Conservation (phyloP, 805 yeast genomes). For the Diddensiella transvaalensis region DNA sequence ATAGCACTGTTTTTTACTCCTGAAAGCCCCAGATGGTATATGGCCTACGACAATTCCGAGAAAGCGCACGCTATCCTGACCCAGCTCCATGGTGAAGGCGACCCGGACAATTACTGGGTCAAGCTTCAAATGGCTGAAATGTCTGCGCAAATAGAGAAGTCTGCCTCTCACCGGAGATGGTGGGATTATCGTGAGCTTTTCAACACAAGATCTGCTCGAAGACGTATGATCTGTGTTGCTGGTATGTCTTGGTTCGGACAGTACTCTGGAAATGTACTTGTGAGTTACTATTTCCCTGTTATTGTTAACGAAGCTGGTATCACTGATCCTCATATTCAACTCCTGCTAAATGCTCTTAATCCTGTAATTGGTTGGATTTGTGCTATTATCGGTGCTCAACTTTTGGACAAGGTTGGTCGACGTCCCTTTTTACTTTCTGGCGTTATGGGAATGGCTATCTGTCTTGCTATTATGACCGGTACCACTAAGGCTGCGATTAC, state of each 20-base stretch:
- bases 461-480: slow-evolving; percentile 28
- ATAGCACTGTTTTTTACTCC: slow-evolving; percentile 39
- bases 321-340: slow-evolving; percentile 5
- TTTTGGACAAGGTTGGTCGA: slow-evolving; percentile 30
- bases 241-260: slow-evolving; percentile 12
- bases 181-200: slow-evolving; percentile 11
- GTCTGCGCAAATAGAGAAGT: slow-evolving; percentile 9
- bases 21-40: slow-evolving; percentile 43
- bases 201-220: slow-evolving; percentile 12
- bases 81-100: slow-evolving; percentile 31
- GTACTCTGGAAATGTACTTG: slow-evolving; percentile 14
- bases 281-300: slow-evolving; percentile 15
- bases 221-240: slow-evolving; percentile 15
- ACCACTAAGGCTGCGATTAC: slow-evolving; percentile 25
- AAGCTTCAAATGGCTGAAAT: slow-evolving; percentile 28
- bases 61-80: slow-evolving; percentile 40
- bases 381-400: slow-evolving; percentile 22
- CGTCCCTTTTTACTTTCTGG: slow-evolving; percentile 28
- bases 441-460: slow-evolving; percentile 23
- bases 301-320: slow-evolving; percentile 13
- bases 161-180: slow-evolving; percentile 7
- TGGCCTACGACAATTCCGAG: slow-evolving; percentile 46
- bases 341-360: slow-evolving; percentile 9
- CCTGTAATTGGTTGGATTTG: slow-evolving; percentile 10
- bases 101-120: slow-evolving; percentile 9